Evolutionary conservation across 306 rosid genomes (phyloP).

Genomic region (Styphnolobium japonicum): DNA sequence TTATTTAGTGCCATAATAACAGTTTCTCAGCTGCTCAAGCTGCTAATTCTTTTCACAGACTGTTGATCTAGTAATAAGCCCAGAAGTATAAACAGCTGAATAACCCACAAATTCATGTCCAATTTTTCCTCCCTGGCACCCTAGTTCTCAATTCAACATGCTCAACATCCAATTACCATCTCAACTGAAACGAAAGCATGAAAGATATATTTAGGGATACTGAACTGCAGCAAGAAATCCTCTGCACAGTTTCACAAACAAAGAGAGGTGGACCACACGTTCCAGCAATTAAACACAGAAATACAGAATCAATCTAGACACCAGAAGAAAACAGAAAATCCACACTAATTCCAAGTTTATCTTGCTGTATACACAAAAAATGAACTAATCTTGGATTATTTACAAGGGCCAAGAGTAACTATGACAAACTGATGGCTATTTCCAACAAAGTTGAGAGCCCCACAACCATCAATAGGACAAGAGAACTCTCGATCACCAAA

Average conservation of each 20-base stretch:
- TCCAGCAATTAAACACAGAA: slow-evolving; percentile 19
- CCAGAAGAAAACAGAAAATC: slow-evolving; percentile 6
- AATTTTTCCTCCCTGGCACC: slow-evolving; percentile 8
- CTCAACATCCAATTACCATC: neutral
- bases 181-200: slow-evolving; percentile 9
- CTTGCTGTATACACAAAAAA: neutral
- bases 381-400: slow-evolving; percentile 25
- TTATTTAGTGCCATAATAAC: slow-evolving; percentile 45
- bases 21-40: slow-evolving; percentile 24
- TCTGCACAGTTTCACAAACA: neutral
- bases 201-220: neutral
- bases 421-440: slow-evolving; percentile 1
- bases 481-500: neutral
- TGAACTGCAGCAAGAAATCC: slow-evolving; percentile 5
- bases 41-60: slow-evolving; percentile 26
- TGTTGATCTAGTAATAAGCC: slow-evolving; percentile 6
- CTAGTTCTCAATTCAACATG: slow-evolving; percentile 11
- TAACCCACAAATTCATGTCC: slow-evolving; percentile 24
- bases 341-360: slow-evolving; percentile 14
- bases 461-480: slow-evolving; percentile 25
- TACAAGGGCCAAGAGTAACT: slow-evolving; percentile 17
- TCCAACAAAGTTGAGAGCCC: slow-evolving; percentile 4
- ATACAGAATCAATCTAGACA: neutral
- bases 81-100: neutral
- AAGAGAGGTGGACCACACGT: neutral